Evolutionary conservation across 1,284 basidiomycete genomes (phyloP).

Genomic region (Malassezia slooffiae): DNA sequence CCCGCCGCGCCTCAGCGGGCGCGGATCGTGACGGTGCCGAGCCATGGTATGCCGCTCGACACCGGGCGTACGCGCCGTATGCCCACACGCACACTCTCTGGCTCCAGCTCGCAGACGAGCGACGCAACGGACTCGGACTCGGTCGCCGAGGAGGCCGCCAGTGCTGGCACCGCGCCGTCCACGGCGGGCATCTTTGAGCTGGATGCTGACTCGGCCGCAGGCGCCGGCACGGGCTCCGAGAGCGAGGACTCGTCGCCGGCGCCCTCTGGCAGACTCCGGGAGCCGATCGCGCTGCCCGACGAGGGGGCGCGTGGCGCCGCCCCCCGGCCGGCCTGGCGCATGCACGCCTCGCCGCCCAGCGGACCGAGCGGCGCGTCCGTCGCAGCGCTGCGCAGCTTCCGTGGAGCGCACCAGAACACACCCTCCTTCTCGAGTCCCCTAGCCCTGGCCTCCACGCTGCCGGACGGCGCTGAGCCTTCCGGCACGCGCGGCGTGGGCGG

Average conservation of each 20-base stretch:
- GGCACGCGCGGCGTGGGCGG: too few species aligned
- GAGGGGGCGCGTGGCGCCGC: background rate
- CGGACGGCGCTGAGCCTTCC: slow-evolving; percentile 18
- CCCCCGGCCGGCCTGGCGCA: background rate
- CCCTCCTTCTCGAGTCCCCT: slow-evolving; percentile 44
- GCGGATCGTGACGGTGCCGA: too few species aligned
- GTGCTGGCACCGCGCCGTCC: background rate
- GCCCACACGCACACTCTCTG: too few species aligned
- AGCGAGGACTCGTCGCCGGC: slow-evolving; percentile 6
- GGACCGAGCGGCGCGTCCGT: slow-evolving; percentile 1
- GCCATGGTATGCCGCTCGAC: too few species aligned
- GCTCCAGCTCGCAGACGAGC: too few species aligned
- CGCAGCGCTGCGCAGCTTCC: too few species aligned
- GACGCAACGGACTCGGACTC: too few species aligned
- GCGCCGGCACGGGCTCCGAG: slow-evolving; percentile 6
- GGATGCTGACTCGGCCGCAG: slow-evolving; percentile 1
- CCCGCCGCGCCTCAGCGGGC: too few species aligned
- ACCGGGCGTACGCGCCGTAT: too few species aligned
- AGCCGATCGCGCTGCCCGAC: background rate
- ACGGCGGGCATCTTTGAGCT: slow-evolving; percentile 13
- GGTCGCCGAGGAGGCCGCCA: too few species aligned
- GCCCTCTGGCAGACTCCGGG: background rate
- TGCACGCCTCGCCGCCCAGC: slow-evolving; percentile 5
- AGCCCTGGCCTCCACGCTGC: slow-evolving; percentile 33
- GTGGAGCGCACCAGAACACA: slow-evolving; percentile 22